Evolutionary conservation across 164 flowering plant species (phyloP).

Genomic region (Echeveria elegans): DNA sequence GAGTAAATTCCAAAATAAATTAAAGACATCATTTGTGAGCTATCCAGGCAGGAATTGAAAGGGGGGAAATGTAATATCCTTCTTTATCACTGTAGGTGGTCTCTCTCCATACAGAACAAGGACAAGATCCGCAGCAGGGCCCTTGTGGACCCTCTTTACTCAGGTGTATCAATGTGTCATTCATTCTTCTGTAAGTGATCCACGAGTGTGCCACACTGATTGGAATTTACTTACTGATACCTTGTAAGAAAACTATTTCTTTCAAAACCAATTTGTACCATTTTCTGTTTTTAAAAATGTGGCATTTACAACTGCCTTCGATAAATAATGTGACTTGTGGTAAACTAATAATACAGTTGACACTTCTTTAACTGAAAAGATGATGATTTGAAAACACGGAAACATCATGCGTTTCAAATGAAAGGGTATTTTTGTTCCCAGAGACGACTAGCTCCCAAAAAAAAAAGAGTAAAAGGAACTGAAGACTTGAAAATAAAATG

Average conservation of each 20-base stretch:
- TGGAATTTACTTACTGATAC: not conserved
- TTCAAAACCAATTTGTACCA: not conserved
- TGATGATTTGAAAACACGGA: too few species aligned
- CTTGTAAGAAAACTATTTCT: not conserved
- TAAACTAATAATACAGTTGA: too few species aligned
- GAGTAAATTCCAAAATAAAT: not conserved
- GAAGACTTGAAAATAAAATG: not conserved
- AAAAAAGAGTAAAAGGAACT: not conserved
- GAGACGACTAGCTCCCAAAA: not conserved
- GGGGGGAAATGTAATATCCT: constrained; percentile 52
- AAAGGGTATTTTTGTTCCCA: not conserved
- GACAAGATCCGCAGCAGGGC: constrained; percentile 88
- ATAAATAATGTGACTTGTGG: not conserved
- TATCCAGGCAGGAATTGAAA: constrained; percentile 68
- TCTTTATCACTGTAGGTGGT: constrained; percentile 53
- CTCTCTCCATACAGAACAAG: constrained; percentile 91
- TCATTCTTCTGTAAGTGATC: constrained; percentile 96
- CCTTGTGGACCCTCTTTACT: constrained; percentile 86
- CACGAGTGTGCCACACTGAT: constrained; percentile 16
- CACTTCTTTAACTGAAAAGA: too few species aligned
- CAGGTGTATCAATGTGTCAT: constrained; percentile 77
- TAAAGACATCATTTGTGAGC: constrained; percentile 51
- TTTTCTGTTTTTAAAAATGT: not conserved
- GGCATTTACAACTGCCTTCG: not conserved
- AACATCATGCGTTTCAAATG: too few species aligned